Evolutionary conservation across 257 asterid genomes (phyloP).

Genomic region (Fraxinus pennsylvanica): DNA sequence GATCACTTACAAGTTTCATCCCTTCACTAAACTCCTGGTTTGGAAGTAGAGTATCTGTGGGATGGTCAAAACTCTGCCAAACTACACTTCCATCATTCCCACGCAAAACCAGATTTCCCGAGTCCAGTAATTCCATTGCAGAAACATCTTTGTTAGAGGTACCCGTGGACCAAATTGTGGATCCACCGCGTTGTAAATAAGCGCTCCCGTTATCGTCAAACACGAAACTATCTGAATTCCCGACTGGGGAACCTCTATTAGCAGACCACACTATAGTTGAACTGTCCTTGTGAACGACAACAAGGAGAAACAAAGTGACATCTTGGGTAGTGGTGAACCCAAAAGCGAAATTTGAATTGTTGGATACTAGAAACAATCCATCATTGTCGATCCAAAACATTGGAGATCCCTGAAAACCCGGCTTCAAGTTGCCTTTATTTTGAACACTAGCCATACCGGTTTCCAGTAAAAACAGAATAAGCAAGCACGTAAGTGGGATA

Average conservation of each 20-base stretch:
- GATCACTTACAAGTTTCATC: constrained; percentile 64
- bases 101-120: constrained; percentile 72
- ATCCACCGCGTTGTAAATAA: constrained; percentile 45
- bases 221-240: constrained; percentile 51
- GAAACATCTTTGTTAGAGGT: constrained; percentile 68
- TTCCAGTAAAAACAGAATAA: constrained; percentile 35
- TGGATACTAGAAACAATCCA: constrained; percentile 73
- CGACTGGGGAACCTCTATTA: constrained; percentile 64
- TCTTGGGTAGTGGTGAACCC: constrained; percentile 67
- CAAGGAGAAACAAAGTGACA: constrained; percentile 69
- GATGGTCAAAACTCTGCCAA: constrained; percentile 88
- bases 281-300: constrained; percentile 62
- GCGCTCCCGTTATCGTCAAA: constrained; percentile 73
- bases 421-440: constrained; percentile 50
- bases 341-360: constrained; percentile 65
- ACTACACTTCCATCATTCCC: constrained; percentile 49
- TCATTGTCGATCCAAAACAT: constrained; percentile 78
- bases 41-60: constrained; percentile 72
- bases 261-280: constrained; percentile 83
- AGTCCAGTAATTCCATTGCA: constrained; percentile 60
- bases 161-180: constrained; percentile 64
- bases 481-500: constrained; percentile 27
- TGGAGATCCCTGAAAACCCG: constrained; percentile 70
- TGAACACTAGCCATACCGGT: constrained; percentile 62
- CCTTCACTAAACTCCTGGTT: constrained; percentile 62